Percentiles rank a stretch among this genome's conserved stretches.
These are phyloP conservation scores for Suillus placidus DNA, from an alignment of 768 basidiomycete genomes.

Conservation along the genomic window DNA sequence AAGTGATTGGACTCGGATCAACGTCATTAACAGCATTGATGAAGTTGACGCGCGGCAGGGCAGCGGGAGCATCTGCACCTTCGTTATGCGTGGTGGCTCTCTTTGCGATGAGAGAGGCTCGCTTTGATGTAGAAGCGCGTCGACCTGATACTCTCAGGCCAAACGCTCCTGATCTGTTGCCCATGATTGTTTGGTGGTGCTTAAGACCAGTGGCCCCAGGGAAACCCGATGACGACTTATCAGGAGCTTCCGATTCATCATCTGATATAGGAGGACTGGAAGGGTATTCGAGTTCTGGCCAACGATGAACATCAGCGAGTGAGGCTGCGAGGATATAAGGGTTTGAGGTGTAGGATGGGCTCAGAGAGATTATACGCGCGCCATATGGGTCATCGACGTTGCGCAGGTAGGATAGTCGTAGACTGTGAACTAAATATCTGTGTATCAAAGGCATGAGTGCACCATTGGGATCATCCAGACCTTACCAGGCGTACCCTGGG, in stretches of 20 bases:
- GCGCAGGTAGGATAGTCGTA: constrained; percentile 87
- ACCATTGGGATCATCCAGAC: neutral
- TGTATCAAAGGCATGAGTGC: constrained; percentile 7
- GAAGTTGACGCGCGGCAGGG: constrained; percentile 17
- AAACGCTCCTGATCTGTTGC: constrained; percentile 63
- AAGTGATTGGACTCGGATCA: constrained; percentile 12
- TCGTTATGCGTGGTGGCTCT: constrained; percentile 12
- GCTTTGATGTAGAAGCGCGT: constrained; percentile 54
- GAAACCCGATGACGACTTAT: constrained; percentile 37
- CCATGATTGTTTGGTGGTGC: constrained; percentile 90
- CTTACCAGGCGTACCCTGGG: constrained; percentile 48
- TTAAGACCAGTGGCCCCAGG: constrained; percentile 62
- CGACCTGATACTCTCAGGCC: constrained; percentile 80
- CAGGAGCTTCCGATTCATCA: constrained; percentile 57
- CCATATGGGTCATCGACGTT: constrained; percentile 88
- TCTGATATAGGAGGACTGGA: constrained; percentile 73
- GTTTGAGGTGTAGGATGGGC: constrained; percentile 76
- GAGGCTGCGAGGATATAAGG: constrained; percentile 81
- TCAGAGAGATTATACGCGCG: constrained; percentile 76
- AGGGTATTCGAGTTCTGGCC: constrained; percentile 82
- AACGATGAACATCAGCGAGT: constrained; percentile 75
- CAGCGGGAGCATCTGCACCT: constrained; percentile 14
- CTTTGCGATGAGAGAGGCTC: constrained; percentile 37
- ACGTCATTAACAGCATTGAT: constrained; percentile 13
- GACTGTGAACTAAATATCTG: constrained; percentile 79